Evolutionary conservation across 495 filamentous ascomycete species (phyloP).

Genomic region (Delitschia confertaspora): DNA sequence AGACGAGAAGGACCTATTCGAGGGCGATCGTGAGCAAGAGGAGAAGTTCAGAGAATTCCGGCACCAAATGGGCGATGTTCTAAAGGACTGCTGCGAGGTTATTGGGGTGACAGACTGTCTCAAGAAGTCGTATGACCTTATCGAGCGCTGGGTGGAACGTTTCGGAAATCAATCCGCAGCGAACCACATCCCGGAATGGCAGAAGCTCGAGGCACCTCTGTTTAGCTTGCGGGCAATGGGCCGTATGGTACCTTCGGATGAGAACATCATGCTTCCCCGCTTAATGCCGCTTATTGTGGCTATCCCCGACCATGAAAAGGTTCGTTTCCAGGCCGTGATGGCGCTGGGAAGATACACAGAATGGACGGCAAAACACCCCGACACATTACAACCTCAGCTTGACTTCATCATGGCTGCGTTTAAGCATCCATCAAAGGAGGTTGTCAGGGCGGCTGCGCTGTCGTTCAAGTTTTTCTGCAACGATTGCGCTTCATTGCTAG

Average conservation of each 20-base stretch:
- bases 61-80: slow-evolving; percentile 93
- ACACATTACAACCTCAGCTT: slow-evolving; percentile 82
- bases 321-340: slow-evolving; percentile 96
- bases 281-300: slow-evolving; percentile 87
- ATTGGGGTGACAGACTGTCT: slow-evolving; percentile 88
- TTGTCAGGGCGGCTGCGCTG: slow-evolving; percentile 82
- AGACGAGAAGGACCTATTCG: slow-evolving; percentile 77
- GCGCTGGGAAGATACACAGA: slow-evolving; percentile 92
- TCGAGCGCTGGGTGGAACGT: slow-evolving; percentile 77
- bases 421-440: slow-evolving; percentile 72
- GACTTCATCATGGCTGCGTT: slow-evolving; percentile 92
- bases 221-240: slow-evolving; percentile 97
- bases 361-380: slow-evolving; percentile 91
- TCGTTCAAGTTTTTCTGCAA: slow-evolving; percentile 94
- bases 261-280: slow-evolving; percentile 74
- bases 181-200: slow-evolving; percentile 86
- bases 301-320: slow-evolving; percentile 91
- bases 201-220: slow-evolving; percentile 86
- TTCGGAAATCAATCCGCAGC: slow-evolving; percentile 66
- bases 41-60: slow-evolving; percentile 96
- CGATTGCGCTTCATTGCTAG: slow-evolving; percentile 81
- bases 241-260: slow-evolving; percentile 85
- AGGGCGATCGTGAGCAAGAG: slow-evolving; percentile 89
- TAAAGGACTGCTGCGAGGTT: slow-evolving; percentile 95
- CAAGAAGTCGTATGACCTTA: slow-evolving; percentile 69